Evolutionary conservation across 2,329 filamentous ascomycete genomes (phyloP).

Genomic region (Rhynchosporium agropyri): DNA sequence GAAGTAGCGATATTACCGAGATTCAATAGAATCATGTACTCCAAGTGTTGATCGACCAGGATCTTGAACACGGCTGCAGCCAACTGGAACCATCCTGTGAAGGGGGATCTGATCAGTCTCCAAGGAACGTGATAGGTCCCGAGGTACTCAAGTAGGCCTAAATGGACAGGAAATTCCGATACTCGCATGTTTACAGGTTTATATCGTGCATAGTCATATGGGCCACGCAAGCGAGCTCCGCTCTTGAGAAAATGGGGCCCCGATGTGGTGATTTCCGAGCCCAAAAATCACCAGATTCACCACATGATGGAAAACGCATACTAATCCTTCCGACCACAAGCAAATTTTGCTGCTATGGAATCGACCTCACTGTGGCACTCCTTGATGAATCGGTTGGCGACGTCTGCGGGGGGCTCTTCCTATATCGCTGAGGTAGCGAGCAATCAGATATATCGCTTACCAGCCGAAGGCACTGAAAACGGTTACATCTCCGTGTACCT

Average conservation of each 20-base stretch:
- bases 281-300: neutral
- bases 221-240: slow-evolving; percentile 12
- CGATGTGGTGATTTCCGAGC: neutral
- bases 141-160: neutral
- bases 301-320: slow-evolving; percentile 1
- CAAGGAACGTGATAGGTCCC: neutral
- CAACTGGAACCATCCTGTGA: no score
- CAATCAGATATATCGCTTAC: neutral
- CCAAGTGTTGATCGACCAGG: no score
- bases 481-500: slow-evolving; percentile 4
- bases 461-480: neutral
- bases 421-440: neutral
- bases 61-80: no score
- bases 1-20: no score
- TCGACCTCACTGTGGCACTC: neutral
- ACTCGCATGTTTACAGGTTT: neutral
- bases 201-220: neutral
- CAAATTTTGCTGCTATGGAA: no score
- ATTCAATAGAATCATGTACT: no score
- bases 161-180: neutral
- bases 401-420: neutral
- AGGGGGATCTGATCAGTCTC: neutral
- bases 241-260: neutral
- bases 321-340: neutral
- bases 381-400: slow-evolving; percentile 4